phyloP scores from a whole-genome alignment of 2,329 filamentous ascomycete species.

The Claviceps pusilla region DNA sequence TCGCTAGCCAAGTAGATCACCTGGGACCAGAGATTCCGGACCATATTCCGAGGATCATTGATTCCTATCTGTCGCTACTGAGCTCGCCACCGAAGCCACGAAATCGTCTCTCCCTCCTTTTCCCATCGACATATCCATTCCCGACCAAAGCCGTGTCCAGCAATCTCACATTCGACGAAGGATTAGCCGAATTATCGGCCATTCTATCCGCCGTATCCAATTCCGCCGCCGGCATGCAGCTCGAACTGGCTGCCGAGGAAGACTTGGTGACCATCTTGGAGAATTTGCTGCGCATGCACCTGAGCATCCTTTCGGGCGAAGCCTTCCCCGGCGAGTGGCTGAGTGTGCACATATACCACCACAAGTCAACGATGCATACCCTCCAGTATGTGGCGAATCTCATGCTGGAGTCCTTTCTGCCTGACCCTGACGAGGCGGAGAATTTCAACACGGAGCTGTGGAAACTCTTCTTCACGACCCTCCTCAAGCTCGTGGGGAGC shows the following conservation, averaged over 20 bases:
- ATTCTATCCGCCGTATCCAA: constrained; percentile 71
- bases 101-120: constrained; percentile 67
- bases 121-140: constrained; percentile 83
- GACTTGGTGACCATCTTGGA: constrained; percentile 63
- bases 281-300: constrained; percentile 68
- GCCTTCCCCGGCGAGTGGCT: constrained; percentile 85
- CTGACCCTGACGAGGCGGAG: constrained; percentile 81
- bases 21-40: constrained; percentile 70
- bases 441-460: constrained; percentile 85
- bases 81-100: constrained; percentile 37
- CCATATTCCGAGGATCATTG: constrained; percentile 79
- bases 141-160: constrained; percentile 53
- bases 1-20: constrained; percentile 70
- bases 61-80: constrained; percentile 71
- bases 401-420: constrained; percentile 69
- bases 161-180: constrained; percentile 59
- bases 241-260: constrained; percentile 56
- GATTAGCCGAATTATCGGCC: constrained; percentile 74
- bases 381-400: constrained; percentile 70
- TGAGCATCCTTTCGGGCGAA: constrained; percentile 76
- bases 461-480: constrained; percentile 81
- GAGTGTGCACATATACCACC: constrained; percentile 83
- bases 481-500: constrained; percentile 80
- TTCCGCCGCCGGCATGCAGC: constrained; percentile 53
- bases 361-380: constrained; percentile 75